phyloP scores from a whole-genome alignment of 805 yeast species.

The Huiozyma naganishii region DNA sequence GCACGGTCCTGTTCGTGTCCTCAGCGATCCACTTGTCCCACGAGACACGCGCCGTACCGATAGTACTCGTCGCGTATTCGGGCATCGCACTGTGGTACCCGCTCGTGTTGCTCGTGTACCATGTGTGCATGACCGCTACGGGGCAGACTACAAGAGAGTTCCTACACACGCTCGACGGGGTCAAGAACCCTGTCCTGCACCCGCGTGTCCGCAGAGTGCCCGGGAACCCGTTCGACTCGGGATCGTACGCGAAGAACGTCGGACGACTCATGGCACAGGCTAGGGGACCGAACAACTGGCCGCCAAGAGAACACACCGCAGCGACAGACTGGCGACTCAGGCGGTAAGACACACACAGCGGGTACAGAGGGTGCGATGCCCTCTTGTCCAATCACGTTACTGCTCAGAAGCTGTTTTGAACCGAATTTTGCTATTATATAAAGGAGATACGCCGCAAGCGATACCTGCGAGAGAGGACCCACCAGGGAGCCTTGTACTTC shows the following conservation, averaged over 20 bases:
- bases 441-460: no score
- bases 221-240: conserved; percentile 31
- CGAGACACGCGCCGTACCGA: conserved; percentile 23
- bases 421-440: no score
- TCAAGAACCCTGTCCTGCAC: conserved; percentile 25
- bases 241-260: conserved; percentile 25
- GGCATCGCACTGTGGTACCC: conserved; percentile 46
- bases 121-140: conserved; percentile 41
- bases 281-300: conserved; percentile 29
- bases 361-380: neutral
- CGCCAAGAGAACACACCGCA: conserved; percentile 22
- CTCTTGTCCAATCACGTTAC: neutral
- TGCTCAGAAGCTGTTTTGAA: no score
- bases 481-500: neutral
- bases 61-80: conserved; percentile 44
- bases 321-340: conserved; percentile 33
- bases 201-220: conserved; percentile 11
- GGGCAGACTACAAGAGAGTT: conserved; percentile 69
- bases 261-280: conserved; percentile 27
- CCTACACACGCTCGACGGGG: conserved; percentile 34
- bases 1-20: conserved; percentile 18
- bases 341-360: neutral
- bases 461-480: neutral
- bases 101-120: conserved; percentile 39
- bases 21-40: conserved; percentile 15